phyloP scores from a whole-genome alignment of 129 eudicot genomes.

The Flaveria trinervia region DNA sequence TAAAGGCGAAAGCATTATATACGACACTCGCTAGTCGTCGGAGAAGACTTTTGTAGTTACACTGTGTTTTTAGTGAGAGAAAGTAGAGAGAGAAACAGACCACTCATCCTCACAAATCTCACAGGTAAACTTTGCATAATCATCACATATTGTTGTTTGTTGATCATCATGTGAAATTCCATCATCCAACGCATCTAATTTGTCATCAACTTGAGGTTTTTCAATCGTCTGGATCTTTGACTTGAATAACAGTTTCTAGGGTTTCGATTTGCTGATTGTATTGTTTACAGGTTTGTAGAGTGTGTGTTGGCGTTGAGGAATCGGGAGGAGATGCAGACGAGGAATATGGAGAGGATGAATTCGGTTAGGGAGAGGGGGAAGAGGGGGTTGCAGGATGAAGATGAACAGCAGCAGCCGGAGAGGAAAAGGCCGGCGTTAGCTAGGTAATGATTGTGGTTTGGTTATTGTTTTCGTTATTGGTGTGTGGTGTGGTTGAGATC shows the following conservation, averaged over 20 bases:
- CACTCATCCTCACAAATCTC: conserved; percentile 18
- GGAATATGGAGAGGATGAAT: conserved; percentile 81
- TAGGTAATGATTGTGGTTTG: conserved; percentile 49
- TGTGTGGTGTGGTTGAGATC: conserved; percentile 31
- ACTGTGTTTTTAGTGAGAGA: conserved; percentile 28
- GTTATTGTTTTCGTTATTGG: background rate
- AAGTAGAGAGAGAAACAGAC: conserved; percentile 12
- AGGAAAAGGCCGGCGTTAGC: conserved; percentile 93
- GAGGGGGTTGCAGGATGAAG: conserved; percentile 67
- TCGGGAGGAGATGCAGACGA: conserved; percentile 67
- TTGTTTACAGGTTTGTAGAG: conserved; percentile 39
- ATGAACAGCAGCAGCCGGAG: conserved; percentile 69
- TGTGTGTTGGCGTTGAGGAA: conserved; percentile 26
- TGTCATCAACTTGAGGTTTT: conserved; percentile 22
- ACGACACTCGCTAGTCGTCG: conserved; percentile 41
- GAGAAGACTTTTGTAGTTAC: conserved; percentile 18
- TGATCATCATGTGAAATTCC: conserved; percentile 6
- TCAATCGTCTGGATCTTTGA: conserved; percentile 26
- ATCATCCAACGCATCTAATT: background rate
- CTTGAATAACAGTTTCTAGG: conserved; percentile 4
- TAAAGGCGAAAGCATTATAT: background rate
- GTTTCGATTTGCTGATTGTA: conserved; percentile 9
- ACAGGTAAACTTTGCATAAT: conserved; percentile 12
- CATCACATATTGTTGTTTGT: conserved; percentile 17
- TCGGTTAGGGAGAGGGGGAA: conserved; percentile 80